Evolutionary conservation across 176 grass and related monocot genomes (phyloP).

Genomic region (Triticum turgidum): DNA sequence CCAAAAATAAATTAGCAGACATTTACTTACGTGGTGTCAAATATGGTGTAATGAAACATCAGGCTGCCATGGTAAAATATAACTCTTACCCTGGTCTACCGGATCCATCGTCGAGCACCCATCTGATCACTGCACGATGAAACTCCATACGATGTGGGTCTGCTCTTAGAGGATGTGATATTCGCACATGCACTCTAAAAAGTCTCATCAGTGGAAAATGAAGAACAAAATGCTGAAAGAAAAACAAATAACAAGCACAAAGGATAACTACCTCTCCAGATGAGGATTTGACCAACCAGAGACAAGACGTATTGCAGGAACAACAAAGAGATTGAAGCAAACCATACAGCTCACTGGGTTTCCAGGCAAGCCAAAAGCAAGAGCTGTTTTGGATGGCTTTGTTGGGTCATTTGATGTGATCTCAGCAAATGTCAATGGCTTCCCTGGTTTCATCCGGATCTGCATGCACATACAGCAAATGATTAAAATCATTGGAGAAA

Average conservation of each 20-base stretch:
- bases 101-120: slow-evolving; percentile 88
- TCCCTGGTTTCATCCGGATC: slow-evolving; percentile 91
- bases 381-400: slow-evolving; percentile 55
- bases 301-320: slow-evolving; percentile 74
- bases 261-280: slow-evolving; percentile 56
- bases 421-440: slow-evolving; percentile 85
- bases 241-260: slow-evolving; percentile 5
- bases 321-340: slow-evolving; percentile 88
- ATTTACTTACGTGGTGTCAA: not conserved
- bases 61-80: not conserved
- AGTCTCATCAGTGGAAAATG: slow-evolving; percentile 10
- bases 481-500: slow-evolving; percentile 23
- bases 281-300: slow-evolving; percentile 82
- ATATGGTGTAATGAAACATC: not conserved
- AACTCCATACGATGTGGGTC: slow-evolving; percentile 62
- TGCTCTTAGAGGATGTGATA: slow-evolving; percentile 63
- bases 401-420: slow-evolving; percentile 40
- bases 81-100: slow-evolving; percentile 77
- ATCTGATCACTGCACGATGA: slow-evolving; percentile 82
- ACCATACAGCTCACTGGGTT: slow-evolving; percentile 96
- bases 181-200: slow-evolving; percentile 63
- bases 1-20: slow-evolving; percentile 6
- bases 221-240: slow-evolving; percentile 1
- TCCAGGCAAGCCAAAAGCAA: slow-evolving; percentile 97
- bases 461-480: slow-evolving; percentile 24